Evolutionary conservation across 306 rosid genomes (phyloP).

Genomic region (Lathyrus sativus): DNA sequence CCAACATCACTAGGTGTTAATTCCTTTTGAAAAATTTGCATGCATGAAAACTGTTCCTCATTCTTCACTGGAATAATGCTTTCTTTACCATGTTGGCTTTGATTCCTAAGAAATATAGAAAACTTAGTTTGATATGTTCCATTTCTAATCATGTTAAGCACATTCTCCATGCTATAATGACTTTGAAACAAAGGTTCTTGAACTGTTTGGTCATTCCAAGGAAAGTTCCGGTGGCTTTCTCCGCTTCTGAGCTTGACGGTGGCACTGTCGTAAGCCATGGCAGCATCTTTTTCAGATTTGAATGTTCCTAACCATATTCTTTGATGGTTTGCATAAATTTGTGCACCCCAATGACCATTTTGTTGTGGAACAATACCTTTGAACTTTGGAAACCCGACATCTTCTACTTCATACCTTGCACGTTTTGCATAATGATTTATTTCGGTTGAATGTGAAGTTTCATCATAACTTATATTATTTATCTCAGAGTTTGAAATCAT

Average conservation of each 20-base stretch:
- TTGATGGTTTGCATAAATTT: conserved; percentile 81
- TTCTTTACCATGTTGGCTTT: background rate
- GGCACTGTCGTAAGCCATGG: conserved; percentile 87
- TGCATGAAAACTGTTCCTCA: conserved; percentile 40
- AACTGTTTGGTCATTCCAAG: conserved; percentile 60
- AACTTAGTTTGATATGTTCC: conserved; percentile 70
- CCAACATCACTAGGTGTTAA: conserved; percentile 91
- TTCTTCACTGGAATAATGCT: conserved; percentile 19
- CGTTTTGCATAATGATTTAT: conserved; percentile 26
- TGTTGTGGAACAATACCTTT: conserved; percentile 85
- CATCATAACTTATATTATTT: background rate
- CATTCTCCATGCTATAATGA: conserved; percentile 48
- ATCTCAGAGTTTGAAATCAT: conserved; percentile 11
- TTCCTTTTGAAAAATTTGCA: conserved; percentile 74
- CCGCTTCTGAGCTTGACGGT: conserved; percentile 69
- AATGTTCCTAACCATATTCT: conserved; percentile 94
- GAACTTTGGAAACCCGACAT: conserved; percentile 41
- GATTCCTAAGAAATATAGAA: conserved; percentile 37
- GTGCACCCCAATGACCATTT: conserved; percentile 93
- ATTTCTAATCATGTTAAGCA: conserved; percentile 76
- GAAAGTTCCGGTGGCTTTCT: conserved; percentile 67
- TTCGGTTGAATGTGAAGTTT: conserved; percentile 9
- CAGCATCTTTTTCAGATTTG: conserved; percentile 69
- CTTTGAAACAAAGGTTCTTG: conserved; percentile 69
- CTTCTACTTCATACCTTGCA: conserved; percentile 24